Conservation (phyloP, 192 early-diverging fungal species). For the Neocallimastix lanati region DNA sequence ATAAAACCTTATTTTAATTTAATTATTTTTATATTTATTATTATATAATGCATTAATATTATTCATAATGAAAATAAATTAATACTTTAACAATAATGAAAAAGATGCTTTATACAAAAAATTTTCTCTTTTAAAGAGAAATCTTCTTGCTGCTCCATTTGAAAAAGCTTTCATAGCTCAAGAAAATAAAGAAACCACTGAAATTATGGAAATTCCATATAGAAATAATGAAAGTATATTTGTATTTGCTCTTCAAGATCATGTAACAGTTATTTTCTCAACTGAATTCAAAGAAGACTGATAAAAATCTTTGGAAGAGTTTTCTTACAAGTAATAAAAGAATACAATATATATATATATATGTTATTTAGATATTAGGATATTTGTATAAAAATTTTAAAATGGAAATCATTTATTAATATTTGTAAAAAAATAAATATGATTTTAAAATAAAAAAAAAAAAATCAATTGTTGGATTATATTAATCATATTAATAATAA, state of each 20-base stretch:
- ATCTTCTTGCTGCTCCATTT: slow-evolving; percentile 85
- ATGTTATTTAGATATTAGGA: neutral
- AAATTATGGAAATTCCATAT: slow-evolving; percentile 83
- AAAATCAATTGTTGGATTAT: no score
- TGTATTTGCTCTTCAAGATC: slow-evolving; percentile 72
- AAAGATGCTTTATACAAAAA: slow-evolving; percentile 52
- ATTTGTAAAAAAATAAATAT: no score
- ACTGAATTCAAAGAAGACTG: slow-evolving; percentile 94
- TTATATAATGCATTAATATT: no score
- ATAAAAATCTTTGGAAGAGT: slow-evolving; percentile 87
- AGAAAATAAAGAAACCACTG: slow-evolving; percentile 38
- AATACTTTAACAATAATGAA: no score
- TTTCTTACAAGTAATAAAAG: slow-evolving; percentile 63
- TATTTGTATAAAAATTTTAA: no score
- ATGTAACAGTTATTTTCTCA: slow-evolving; percentile 93
- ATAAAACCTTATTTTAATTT: no score
- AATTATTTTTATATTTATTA: no score
- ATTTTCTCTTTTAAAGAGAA: slow-evolving; percentile 95
- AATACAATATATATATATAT: neutral
- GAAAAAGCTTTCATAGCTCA: slow-evolving; percentile 69
- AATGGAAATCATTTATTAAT: no score
- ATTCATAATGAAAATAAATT: no score
- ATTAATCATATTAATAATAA: no score
- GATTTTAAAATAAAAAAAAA: no score
- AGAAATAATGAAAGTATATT: slow-evolving; percentile 87